Evolutionary conservation across 345 rosid species (phyloP).

Genomic region (Bretschneidera sinensis): DNA sequence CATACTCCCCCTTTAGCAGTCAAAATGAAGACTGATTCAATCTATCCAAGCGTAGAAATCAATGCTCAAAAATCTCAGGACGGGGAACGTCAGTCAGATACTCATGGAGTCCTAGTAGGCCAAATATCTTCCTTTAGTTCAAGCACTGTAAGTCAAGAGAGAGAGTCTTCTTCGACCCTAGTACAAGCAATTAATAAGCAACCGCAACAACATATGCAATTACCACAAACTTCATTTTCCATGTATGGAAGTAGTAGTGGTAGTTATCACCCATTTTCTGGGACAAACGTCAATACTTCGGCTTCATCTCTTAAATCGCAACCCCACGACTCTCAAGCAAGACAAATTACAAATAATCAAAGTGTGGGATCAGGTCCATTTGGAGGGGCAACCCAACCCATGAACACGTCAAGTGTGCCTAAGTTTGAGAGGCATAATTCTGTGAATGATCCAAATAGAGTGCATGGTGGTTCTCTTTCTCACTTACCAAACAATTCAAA

Average conservation of each 20-base stretch:
- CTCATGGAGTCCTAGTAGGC: no score
- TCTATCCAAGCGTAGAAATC: slow-evolving; percentile 32
- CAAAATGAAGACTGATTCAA: slow-evolving; percentile 34
- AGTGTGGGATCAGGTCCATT: slow-evolving; percentile 44
- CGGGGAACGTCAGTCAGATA: no score
- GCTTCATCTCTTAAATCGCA: slow-evolving; percentile 59
- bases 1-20: slow-evolving; percentile 29
- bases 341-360: slow-evolving; percentile 54
- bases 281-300: slow-evolving; percentile 41
- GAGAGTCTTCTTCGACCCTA: slow-evolving; percentile 44
- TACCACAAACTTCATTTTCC: slow-evolving; percentile 56
- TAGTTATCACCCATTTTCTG: slow-evolving; percentile 54
- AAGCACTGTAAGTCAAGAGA: slow-evolving; percentile 44
- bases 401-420: slow-evolving; percentile 45
- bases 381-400: slow-evolving; percentile 45
- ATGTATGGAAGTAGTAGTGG: slow-evolving; percentile 50
- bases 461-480: slow-evolving; percentile 42
- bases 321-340: slow-evolving; percentile 64
- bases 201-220: slow-evolving; percentile 71
- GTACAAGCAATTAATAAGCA: slow-evolving; percentile 55
- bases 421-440: slow-evolving; percentile 65
- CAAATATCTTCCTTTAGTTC: no score
- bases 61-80: slow-evolving; percentile 49
- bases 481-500: slow-evolving; percentile 47
- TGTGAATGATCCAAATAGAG: slow-evolving; percentile 44